Conservation (phyloP, 2,329 filamentous ascomycete genomes). For the Talaromyces sp. region DNA sequence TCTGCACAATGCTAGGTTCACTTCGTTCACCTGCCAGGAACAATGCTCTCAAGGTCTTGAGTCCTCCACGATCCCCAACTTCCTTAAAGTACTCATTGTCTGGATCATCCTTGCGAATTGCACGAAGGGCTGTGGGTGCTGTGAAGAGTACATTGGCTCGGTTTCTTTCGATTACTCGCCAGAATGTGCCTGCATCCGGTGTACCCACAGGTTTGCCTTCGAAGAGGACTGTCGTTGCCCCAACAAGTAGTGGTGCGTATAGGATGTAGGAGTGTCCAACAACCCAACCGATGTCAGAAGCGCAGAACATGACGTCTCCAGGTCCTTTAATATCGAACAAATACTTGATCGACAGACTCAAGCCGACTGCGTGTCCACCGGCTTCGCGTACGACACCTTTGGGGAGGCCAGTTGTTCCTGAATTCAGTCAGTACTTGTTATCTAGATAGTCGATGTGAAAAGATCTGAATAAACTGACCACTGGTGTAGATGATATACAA, state of each 20-base stretch:
- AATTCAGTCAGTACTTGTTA: neutral
- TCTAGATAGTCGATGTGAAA: neutral
- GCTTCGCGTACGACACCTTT: constrained; percentile 81
- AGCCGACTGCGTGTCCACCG: constrained; percentile 78
- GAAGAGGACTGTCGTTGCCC: constrained; percentile 80
- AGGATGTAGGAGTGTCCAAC: constrained; percentile 83
- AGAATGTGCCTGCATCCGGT: constrained; percentile 80
- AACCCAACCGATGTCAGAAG: constrained; percentile 89
- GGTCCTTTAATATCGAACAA: constrained; percentile 77
- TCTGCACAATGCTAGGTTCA: constrained; percentile 76
- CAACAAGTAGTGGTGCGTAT: constrained; percentile 78
- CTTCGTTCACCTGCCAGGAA: constrained; percentile 88
- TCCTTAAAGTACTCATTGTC: constrained; percentile 61
- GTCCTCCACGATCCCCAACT: constrained; percentile 61
- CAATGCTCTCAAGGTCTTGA: constrained; percentile 66
- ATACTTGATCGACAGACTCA: constrained; percentile 76
- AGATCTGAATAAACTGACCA: constrained; percentile 32
- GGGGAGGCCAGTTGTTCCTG: constrained; percentile 70
- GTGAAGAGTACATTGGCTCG: constrained; percentile 80
- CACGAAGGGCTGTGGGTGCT: constrained; percentile 78
- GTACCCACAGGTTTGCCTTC: constrained; percentile 94
- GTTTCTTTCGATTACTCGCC: constrained; percentile 80
- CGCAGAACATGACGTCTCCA: constrained; percentile 74
- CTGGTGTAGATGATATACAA: constrained; percentile 92
- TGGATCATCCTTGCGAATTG: constrained; percentile 81